phyloP scores from a whole-genome alignment of 179 eudicot species.

The Actinidia chinensis region DNA sequence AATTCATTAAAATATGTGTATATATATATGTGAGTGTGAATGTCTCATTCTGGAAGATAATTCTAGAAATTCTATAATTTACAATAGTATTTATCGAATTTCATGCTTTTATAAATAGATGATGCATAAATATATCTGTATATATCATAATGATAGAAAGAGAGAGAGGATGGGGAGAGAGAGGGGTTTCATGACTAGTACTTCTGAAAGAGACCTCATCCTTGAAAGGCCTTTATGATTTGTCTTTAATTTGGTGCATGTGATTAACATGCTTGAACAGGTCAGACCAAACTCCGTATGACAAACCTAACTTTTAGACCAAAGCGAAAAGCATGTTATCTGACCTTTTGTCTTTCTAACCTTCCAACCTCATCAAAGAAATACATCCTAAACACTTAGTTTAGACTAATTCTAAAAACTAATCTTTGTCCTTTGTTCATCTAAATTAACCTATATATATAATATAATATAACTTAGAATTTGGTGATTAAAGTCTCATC shows the following conservation, averaged over 20 bases:
- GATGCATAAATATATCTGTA: too few relatives aligned
- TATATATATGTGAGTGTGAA: too few relatives aligned
- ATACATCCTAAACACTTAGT: not conserved
- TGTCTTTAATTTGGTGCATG: not conserved
- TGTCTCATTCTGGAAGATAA: too few relatives aligned
- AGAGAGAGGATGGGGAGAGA: too few relatives aligned
- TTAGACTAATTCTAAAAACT: not conserved
- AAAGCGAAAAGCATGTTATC: slow-evolving; percentile 1
- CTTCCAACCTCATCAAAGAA: slow-evolving; percentile 6
- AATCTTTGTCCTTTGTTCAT: not conserved
- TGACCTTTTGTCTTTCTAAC: slow-evolving; percentile 13
- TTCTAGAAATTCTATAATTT: too few relatives aligned
- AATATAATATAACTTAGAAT: not conserved
- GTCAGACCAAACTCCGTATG: slow-evolving; percentile 18
- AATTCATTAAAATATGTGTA: too few relatives aligned
- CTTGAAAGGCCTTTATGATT: not conserved
- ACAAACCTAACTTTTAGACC: slow-evolving; percentile 15
- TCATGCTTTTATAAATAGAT: too few relatives aligned
- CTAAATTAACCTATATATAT: not conserved
- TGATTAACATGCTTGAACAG: slow-evolving; percentile 14
- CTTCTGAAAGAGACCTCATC: not conserved
- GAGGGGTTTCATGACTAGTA: not conserved
- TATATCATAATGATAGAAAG: not conserved
- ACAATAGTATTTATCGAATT: too few relatives aligned
- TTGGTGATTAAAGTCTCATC: slow-evolving; percentile 5